Percentiles rank a stretch among this genome's conserved stretches.
Conservation (phyloP, 768 basidiomycete species). For the Agaricus subrufescens region DNA sequence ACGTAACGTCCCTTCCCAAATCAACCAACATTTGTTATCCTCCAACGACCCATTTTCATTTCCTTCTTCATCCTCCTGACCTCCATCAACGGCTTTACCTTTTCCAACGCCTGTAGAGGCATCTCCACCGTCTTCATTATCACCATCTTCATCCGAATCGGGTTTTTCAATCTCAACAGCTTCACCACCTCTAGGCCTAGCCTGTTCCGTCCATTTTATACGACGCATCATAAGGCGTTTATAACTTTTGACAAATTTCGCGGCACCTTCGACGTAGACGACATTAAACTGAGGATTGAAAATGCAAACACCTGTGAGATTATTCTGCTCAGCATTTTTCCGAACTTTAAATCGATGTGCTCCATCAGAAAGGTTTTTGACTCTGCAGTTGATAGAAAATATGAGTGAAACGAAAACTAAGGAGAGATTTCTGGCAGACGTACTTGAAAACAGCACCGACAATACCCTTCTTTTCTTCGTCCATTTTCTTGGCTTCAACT, state of each 20-base stretch:
- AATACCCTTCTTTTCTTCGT: conserved; percentile 83
- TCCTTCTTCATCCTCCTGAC: conserved; percentile 24
- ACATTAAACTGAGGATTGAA: conserved; percentile 87
- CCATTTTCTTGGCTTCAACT: conserved; percentile 75
- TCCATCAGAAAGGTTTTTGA: conserved; percentile 86
- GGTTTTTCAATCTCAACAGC: too few relatives aligned
- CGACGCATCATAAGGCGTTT: conserved; percentile 82
- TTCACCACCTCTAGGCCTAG: conserved; percentile 31
- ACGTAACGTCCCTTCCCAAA: conserved; percentile 90
- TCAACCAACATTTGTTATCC: conserved; percentile 82
- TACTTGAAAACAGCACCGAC: conserved; percentile 90
- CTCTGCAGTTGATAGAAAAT: conserved; percentile 34
- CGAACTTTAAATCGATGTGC: conserved; percentile 95
- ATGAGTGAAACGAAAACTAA: not conserved
- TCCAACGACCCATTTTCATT: conserved; percentile 31
- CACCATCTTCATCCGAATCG: too few relatives aligned
- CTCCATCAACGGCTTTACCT: conserved; percentile 23
- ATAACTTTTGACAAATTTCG: conserved; percentile 82
- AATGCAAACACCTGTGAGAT: conserved; percentile 83
- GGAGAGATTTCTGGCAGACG: conserved; percentile 24
- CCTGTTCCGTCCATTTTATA: conserved; percentile 91
- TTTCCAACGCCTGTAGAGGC: conserved; percentile 47
- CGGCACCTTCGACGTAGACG: conserved; percentile 90
- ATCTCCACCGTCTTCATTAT: too few relatives aligned
- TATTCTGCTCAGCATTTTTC: conserved; percentile 92